Percentiles rank a stretch among this genome's conserved stretches.
These are phyloP conservation scores for Batkoa obscura DNA, from an alignment of 371 early-diverging fungal genomes.

Conservation along the genomic window DNA sequence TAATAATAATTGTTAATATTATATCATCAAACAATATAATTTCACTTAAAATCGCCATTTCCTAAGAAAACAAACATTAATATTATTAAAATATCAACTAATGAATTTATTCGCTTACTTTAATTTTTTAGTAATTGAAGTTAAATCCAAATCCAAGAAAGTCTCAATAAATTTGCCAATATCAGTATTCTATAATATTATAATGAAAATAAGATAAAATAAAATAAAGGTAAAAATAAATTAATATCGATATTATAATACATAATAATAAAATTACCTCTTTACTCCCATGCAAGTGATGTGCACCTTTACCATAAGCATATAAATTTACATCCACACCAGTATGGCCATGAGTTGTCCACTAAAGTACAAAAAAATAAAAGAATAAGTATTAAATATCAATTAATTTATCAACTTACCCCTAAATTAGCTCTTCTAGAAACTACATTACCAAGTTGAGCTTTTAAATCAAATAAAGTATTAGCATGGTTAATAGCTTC, in stretches of 20 bases:
- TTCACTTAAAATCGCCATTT: background rate
- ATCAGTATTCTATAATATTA: constrained; percentile 41
- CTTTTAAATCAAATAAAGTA: constrained; percentile 12
- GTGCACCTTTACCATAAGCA: constrained; percentile 34
- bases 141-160: constrained; percentile 40
- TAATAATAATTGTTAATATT: too few species aligned
- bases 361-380: constrained; percentile 17
- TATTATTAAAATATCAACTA: background rate
- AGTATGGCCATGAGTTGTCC: constrained; percentile 84
- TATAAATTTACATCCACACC: constrained; percentile 90
- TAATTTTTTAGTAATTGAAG: constrained; percentile 31
- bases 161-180: constrained; percentile 54
- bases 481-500: constrained; percentile 14
- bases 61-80: background rate
- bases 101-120: constrained; percentile 4
- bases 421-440: constrained; percentile 50
- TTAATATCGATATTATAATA: background rate
- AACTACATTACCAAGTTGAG: constrained; percentile 44
- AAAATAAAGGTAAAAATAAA: background rate
- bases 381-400: background rate
- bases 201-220: background rate
- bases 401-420: constrained; percentile 13
- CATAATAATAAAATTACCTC: constrained; percentile 16
- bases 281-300: constrained; percentile 34
- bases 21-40: too few species aligned